Base-by-base conservation (phyloP, 768 basidiomycete species). In the Podaxis sp. region DNA sequence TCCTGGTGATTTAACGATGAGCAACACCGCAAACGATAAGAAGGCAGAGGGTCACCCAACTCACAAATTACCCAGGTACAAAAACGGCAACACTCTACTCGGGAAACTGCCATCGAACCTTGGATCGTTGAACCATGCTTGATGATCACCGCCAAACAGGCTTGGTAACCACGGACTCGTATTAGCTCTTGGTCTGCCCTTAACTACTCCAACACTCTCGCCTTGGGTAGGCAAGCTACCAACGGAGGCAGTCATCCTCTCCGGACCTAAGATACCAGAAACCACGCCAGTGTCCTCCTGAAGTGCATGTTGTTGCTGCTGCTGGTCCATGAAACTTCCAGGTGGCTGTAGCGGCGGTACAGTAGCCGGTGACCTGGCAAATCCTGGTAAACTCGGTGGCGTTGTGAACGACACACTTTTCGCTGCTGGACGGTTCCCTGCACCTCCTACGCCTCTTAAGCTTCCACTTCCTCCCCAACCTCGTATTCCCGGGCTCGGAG, bases 91-190 rank as follows among this genome's bases (percentile, higher is more conserved):
- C 63, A 98, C 94, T 23, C 95, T 81, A 68, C 91, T 93, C 14
- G 96, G 96, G 77, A 98, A 95, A 68, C 91, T 93, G 48, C 96
- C 95, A 71, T 98, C 95, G 70, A 98, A 98, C 62, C 91, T 76
- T 36, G 86, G 83, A 71, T 95, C 93, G 67, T 94, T 89, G 75
- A 98, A 97, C 95, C 95, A 98, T n/a, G 87, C 80, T 73, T 91
- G 86, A 68, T 93, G 91, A 68, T 91, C 88, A 21, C 82, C 79
- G 21, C 79, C 80, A 61, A 85, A 80, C 60, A 85, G 68, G 64
- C 78, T 81, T 11, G 86, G 85, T 48, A 89, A 67, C 77, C 82
- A 81, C 25, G 89, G 85, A 62, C 85, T 81, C 28, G 90, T 91
- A 63, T 79, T 85, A 56, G 89, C 90, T 64, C 91, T 79, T 46